Conservation (phyloP, 768 basidiomycete species). For the Naganishia antarctica region DNA sequence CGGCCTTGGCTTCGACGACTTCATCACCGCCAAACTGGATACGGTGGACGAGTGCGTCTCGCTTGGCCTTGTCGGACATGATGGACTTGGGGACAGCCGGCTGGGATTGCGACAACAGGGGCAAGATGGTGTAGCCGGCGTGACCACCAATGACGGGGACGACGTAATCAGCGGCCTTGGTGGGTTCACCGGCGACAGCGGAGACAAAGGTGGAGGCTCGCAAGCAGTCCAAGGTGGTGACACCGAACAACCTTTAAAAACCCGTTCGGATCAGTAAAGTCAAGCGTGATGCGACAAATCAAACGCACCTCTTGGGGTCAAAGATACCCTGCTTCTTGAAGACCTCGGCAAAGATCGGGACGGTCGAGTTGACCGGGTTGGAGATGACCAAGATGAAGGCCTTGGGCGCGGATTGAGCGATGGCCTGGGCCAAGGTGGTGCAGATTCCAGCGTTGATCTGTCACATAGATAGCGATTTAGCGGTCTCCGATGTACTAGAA, state of each 20-base stretch:
- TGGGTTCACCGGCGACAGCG: slow-evolving; percentile 54
- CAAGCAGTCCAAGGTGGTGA: slow-evolving; percentile 95
- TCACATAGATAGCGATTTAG: slow-evolving; percentile 1
- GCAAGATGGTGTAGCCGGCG: slow-evolving; percentile 89
- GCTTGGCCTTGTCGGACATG: slow-evolving; percentile 57
- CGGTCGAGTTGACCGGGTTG: slow-evolving; percentile 99
- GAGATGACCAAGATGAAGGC: slow-evolving; percentile 94
- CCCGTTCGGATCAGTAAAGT: too few relatives aligned
- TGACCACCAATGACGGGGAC: slow-evolving; percentile 94
- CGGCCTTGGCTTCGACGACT: slow-evolving; percentile 96
- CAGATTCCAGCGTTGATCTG: slow-evolving; percentile 98
- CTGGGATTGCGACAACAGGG: slow-evolving; percentile 83
- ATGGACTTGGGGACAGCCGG: slow-evolving; percentile 52
- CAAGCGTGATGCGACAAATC: too few relatives aligned
- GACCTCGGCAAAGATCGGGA: slow-evolving; percentile 91
- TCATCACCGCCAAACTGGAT: slow-evolving; percentile 97
- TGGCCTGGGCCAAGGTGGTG: slow-evolving; percentile 82
- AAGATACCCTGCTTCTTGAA: slow-evolving; percentile 88
- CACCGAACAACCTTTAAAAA: slow-evolving; percentile 75
- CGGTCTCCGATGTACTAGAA: too few relatives aligned
- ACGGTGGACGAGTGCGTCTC: slow-evolving; percentile 67
- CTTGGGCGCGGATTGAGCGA: slow-evolving; percentile 76
- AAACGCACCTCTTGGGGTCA: slow-evolving; percentile 77
- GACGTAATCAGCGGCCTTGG: slow-evolving; percentile 56
- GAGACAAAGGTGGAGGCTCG: slow-evolving; percentile 95